Evolutionary conservation across 352 stramenopile species (phyloP), one percentile per base, ranked within the genome.

Genomic region (Aphanomyces euteiches): DNA sequence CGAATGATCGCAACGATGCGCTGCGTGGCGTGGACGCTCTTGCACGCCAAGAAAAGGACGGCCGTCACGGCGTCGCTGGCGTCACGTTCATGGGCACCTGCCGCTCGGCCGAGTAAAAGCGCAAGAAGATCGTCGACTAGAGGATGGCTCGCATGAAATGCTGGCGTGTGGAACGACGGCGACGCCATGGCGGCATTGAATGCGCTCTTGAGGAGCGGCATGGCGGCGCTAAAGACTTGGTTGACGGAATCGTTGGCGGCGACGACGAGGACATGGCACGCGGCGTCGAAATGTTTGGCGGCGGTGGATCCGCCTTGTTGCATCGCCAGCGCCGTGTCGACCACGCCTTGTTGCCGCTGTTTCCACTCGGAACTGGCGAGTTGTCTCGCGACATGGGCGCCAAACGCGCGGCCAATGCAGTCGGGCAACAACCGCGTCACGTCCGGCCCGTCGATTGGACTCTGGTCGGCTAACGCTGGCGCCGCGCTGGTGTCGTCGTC

Each of bases 1-100:
- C 74, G 76, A 38, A 92, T 91, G 41, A 88, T 81, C 0, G 56
- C 34, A 1, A 83, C 88, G 45, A 92, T 72, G 47, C 81, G 84
- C 10, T 73, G 72, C 13, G 84, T 91, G 47, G 90, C 79, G 15
- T 92, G 82, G 10, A 70, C 66, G 45, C 86, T 94, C 68, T 94
- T 94, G 75, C 83, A 92, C 47, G 92, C 88, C 53, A 94, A 74
- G 47, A 90, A 94, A 0, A 94, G 74, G 21, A 94, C 67, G 28
- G 82, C 90, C 0, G 82, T 78, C 1, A 92, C 82, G 0, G 84
- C 84, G 63, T 94, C 84, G 19, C 84, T 91, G 1, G 86, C 74
- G 37, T 94, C 86, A 76, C 90, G 92, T 63, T 94, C 82, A 61
- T 92, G 92, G 7, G 82, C 88, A 1, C 76, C 79, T 0, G 84